Base-by-base conservation (phyloP, 768 basidiomycete genomes). In the Pleurotus djamor region DNA sequence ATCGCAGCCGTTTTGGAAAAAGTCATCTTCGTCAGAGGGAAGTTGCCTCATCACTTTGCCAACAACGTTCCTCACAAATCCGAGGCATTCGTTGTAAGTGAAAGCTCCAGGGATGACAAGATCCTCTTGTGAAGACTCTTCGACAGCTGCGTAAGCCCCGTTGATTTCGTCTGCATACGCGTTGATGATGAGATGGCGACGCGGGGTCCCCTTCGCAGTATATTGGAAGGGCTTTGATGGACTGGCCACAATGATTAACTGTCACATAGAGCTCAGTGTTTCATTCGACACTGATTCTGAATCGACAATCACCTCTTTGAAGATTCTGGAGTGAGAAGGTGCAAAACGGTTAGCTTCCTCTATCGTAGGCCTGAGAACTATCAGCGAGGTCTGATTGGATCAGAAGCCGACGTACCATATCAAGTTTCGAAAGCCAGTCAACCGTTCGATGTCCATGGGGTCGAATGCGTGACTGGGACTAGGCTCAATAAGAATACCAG, bases 321-420 rank as follows among this genome's bases (percentile, higher is more conserved):
- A 79, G 4, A 81, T 62, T n/a, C 77, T 65, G 2, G 77, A 79
- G 62, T 79, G 77, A 36, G 74, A 68, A 12, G 78, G 78, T 0
- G 76, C 76, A 55, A 68, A 72, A 5, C 52, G 59, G 58, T 80
- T 81, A 54, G 74, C 67, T 59, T 72, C 66, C 47, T 76, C 71
- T 4, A 81, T 68, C 5, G 71, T 77, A 0, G 76, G 69, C 78
- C 77, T 79, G 35, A 14, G n/a, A 28, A 48, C 58, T 10, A 17
- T 34, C 37, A 10, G 43, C n/a, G 36, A 52, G 36, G 28, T 47
- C 12, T 13, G 51, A 12, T 7, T 7, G 34, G 38, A 34, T 37
- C 37, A 28, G 21, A 1, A 28, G 21, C 21, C 21, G 2, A 55
- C 63, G 28, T 43, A 74, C 74, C 76, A 78, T 13, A 78, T 73